Evolutionary conservation across 2,329 filamentous ascomycete species (phyloP), one percentile per base, ranked within the genome.

Genomic region (Pseudocercospora musae): DNA sequence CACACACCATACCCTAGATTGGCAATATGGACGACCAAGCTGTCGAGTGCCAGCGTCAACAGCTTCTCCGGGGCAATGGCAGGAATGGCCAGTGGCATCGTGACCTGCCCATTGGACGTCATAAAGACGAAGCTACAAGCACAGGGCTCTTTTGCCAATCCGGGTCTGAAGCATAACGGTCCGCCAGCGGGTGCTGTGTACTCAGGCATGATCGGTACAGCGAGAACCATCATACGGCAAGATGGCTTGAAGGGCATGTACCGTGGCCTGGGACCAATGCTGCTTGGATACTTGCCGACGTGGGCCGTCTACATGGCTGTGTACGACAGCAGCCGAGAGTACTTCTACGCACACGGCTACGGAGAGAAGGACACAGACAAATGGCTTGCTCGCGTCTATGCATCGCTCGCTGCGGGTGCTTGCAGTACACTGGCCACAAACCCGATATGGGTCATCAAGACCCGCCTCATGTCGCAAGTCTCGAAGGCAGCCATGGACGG

Each of bases 361-460:
- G 64, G 62, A 27, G 62, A 62, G 15, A 59, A 50, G 9, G 60
- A 68, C 9, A 56, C 88, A 64, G 94, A 91, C 74, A 86, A 85
- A 72, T 89, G 91, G 79, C 75, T 92, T 49, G 85, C 94, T 71
- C 92, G 91, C 73, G 89, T 95, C 68, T 93, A 90, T 81, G 95
- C 95, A 21, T 96, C 95, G 9, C 86, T 99, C 64, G 85, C 92
- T 60, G 95, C 94, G 23, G 95, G 95, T 58, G 92, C 88, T 64
- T 96, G 90, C 79, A 97, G 93, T 69, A 99, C 95, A 3, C 84
- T 98, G 66, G 90, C 89, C 66, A 99, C 95, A 23, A 99, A 98
- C 76, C 95, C 95, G 0, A 99, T 99, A 64, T 99, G 95, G 95
- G 95, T 99, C 40, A 96, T 99, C 80, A 99, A 99, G 79, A 99